A percentile compares a stretch with the other conserved stretches of the same genome.
phyloP scores from a whole-genome alignment of 1,284 basidiomycete species.

The Pascua guehoae region DNA sequence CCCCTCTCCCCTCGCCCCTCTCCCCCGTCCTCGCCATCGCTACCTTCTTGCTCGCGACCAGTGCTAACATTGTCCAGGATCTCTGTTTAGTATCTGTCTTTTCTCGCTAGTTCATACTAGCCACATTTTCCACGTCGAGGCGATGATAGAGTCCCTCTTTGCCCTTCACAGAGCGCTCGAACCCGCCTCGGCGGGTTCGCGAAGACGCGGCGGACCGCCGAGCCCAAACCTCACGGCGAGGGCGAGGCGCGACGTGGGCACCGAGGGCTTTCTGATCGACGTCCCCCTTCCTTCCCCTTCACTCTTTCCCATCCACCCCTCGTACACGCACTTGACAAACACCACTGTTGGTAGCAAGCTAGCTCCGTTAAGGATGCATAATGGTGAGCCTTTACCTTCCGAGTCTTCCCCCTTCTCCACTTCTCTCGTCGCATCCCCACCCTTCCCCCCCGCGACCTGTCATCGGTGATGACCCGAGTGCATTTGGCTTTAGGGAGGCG shows the following conservation, averaged over 20 bases:
- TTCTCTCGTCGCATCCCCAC: not conserved
- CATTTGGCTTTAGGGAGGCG: constrained; percentile 48
- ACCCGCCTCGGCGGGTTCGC: constrained; percentile 21
- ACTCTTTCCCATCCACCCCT: constrained; percentile 4
- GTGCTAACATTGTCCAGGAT: constrained; percentile 31
- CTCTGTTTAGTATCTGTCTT: constrained; percentile 47
- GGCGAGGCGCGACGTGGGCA: constrained; percentile 34
- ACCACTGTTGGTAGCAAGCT: not conserved
- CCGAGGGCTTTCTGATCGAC: constrained; percentile 49
- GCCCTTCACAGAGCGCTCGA: constrained; percentile 48
- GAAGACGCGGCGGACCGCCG: constrained; percentile 46
- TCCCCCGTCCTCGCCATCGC: constrained; percentile 1
- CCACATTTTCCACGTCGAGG: constrained; percentile 50
- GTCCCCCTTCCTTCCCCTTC: constrained; percentile 4
- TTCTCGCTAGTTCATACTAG: constrained; percentile 50
- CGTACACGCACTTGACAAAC: not conserved
- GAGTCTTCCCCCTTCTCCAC: not conserved
- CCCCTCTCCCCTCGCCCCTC: constrained; percentile 1
- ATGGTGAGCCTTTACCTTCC: constrained; percentile 3
- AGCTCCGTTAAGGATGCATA: not conserved
- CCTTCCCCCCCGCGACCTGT: not conserved
- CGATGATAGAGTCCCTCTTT: constrained; percentile 46
- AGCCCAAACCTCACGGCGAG: constrained; percentile 25
- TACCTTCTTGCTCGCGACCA: constrained; percentile 1
- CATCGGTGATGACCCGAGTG: constrained; percentile 46